These are phyloP conservation scores for Phyllachora maydis DNA, from an alignment of 2,329 filamentous ascomycete species.

Conservation along the genomic window DNA sequence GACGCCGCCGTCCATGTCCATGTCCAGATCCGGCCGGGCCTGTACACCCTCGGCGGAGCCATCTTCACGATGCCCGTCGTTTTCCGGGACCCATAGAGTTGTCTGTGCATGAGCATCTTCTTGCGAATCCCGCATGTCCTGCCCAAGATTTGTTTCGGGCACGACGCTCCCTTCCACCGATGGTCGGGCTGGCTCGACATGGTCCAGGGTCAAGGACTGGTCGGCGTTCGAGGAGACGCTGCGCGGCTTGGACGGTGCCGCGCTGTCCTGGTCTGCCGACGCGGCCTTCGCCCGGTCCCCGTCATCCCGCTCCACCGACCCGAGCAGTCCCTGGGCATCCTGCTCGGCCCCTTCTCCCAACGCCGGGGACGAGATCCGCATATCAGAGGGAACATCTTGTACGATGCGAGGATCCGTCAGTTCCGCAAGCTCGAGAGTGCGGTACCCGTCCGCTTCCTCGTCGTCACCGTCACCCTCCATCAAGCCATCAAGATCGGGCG, in stretches of 20 bases:
- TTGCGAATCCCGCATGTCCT: too few relatives aligned
- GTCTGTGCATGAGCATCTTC: too few relatives aligned
- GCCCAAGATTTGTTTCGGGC: conserved; percentile 7
- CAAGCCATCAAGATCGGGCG: conserved; percentile 40
- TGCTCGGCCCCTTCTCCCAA: too few relatives aligned
- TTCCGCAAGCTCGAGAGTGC: conserved; percentile 37
- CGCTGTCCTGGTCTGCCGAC: not conserved
- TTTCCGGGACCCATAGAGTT: too few relatives aligned
- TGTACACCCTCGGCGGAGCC: conserved; percentile 23
- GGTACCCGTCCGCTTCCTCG: conserved; percentile 30
- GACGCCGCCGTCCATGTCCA: conserved; percentile 15
- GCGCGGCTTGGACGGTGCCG: not conserved
- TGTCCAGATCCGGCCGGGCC: conserved; percentile 22
- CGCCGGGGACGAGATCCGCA: too few relatives aligned
- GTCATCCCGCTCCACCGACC: too few relatives aligned
- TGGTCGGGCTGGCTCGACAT: not conserved
- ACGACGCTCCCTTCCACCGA: conserved; percentile 6
- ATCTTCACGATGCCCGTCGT: conserved; percentile 8
- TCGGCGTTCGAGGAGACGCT: too few relatives aligned
- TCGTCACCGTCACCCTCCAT: conserved; percentile 26
- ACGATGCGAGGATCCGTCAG: conserved; percentile 50
- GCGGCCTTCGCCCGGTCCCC: not conserved
- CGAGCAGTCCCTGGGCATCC: too few relatives aligned
- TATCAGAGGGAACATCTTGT: conserved; percentile 19
- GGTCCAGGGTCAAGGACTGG: too few relatives aligned